These are phyloP conservation scores for Schizosaccharomyces japonicus DNA, from an alignment of 805 yeast genomes.

Conservation along the genomic window DNA sequence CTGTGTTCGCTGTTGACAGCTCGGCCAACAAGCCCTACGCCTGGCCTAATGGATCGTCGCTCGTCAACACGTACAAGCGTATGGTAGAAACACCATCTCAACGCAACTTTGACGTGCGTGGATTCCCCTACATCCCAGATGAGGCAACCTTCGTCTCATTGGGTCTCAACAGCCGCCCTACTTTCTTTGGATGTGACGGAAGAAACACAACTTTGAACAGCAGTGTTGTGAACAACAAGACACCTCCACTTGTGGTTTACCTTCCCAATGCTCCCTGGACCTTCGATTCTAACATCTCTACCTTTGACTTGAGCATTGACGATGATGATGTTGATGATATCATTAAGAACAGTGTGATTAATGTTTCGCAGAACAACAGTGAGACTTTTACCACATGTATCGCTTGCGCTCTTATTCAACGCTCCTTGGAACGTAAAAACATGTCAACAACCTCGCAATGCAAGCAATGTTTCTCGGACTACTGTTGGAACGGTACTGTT, in stretches of 20 bases:
- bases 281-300: constrained; percentile 45
- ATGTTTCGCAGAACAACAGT: constrained; percentile 37
- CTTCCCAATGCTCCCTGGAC: constrained; percentile 50
- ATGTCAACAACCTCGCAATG: constrained; percentile 43
- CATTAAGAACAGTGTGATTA: constrained; percentile 53
- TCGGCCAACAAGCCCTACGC: constrained; percentile 34
- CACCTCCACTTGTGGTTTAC: constrained; percentile 45
- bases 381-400: constrained; percentile 46
- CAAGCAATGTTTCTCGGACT: constrained; percentile 38
- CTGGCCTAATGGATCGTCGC: constrained; percentile 50
- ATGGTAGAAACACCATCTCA: constrained; percentile 23
- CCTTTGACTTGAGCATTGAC: constrained; percentile 39
- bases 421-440: constrained; percentile 48
- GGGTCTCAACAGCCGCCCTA: constrained; percentile 35
- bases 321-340: constrained; percentile 33
- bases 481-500: constrained; percentile 40
- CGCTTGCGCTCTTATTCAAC: constrained; percentile 61
- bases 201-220: constrained; percentile 17
- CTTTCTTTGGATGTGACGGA: constrained; percentile 62
- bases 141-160: constrained; percentile 22
- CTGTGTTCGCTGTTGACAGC: constrained; percentile 41
- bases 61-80: constrained; percentile 25
- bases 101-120: constrained; percentile 13
- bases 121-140: constrained; percentile 45
- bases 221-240: constrained; percentile 6